phyloP scores from a whole-genome alignment of 1,284 basidiomycete genomes.

The Marasmius oreades region DNA sequence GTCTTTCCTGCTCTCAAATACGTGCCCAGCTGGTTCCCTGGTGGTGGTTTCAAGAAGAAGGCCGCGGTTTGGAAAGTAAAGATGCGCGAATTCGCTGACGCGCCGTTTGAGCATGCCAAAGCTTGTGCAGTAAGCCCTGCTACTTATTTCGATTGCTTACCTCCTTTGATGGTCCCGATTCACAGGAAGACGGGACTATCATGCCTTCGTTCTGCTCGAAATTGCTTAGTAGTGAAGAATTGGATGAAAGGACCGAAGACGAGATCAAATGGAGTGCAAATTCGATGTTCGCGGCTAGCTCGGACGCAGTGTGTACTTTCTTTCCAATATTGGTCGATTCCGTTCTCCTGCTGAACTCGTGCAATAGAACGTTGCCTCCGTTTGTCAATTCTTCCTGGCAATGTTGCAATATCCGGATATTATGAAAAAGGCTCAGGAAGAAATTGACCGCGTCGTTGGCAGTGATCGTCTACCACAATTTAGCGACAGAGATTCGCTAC shows the following conservation, averaged over 20 bases:
- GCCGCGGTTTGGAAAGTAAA: slow-evolving; percentile 39
- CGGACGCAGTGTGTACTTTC: slow-evolving; percentile 36
- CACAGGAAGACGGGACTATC: slow-evolving; percentile 3
- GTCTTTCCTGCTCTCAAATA: slow-evolving; percentile 35
- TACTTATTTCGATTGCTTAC: not conserved
- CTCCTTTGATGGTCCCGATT: not conserved
- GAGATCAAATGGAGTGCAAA: slow-evolving; percentile 47
- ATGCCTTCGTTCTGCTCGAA: not conserved
- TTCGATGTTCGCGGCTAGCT: slow-evolving; percentile 43
- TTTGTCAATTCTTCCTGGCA: slow-evolving; percentile 37
- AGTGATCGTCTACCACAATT: slow-evolving; percentile 31
- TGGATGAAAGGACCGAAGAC: slow-evolving; percentile 24
- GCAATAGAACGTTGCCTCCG: slow-evolving; percentile 29
- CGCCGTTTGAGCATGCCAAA: slow-evolving; percentile 40
- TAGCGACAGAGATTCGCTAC: slow-evolving; percentile 30
- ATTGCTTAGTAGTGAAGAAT: not conserved
- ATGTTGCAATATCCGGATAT: slow-evolving; percentile 36
- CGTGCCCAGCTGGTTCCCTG: slow-evolving; percentile 32
- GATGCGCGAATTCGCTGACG: slow-evolving; percentile 41
- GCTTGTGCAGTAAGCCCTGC: slow-evolving; percentile 31
- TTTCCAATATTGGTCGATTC: not conserved
- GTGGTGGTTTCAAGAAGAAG: slow-evolving; percentile 32
- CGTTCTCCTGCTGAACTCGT: too few relatives aligned
- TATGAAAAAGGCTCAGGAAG: slow-evolving; percentile 31
- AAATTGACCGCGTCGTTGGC: slow-evolving; percentile 35